Evolutionary conservation across 768 basidiomycete genomes (phyloP), one percentile per base, ranked within the genome.

Genomic region (Lanmaoa rubissima): DNA sequence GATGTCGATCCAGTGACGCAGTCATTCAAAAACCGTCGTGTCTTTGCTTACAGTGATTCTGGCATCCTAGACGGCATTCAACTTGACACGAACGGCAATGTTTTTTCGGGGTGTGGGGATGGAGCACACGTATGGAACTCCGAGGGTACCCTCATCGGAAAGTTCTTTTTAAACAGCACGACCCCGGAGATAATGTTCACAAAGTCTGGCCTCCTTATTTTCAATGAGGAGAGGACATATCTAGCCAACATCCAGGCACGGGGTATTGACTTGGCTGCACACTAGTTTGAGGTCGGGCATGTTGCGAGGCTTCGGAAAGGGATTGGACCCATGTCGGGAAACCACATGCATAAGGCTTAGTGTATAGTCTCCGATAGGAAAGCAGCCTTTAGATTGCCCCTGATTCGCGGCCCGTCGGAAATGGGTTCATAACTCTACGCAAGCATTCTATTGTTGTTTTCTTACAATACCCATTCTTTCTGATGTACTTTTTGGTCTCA

Each of bases 41-140:
- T 88, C 17, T 87, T 90, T 61, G 86, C 87, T 0, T 88, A 82
- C 58, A 65, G 74, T 14, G 88, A 89, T 56, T 76, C 85, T 19
- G 88, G 87, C 2, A 70, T 85, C 28, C 82, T 86, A 5, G 88
- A 90, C 59, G 88, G 87, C 12, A 69, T 89, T 5, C 83, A 86
- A 62, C 74, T 86, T 3, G 89, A 91, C 62, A 73, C 73, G 4
- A 65, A 76, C 0, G 87, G 86, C 0, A 90, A 90, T 61, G 80
- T 91, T 0, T 90, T 83, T 64, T 74, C 83, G 1, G 85, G 83
- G 2, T 82, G 81, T 53, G 86, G 82, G n/a, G 88, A 90, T 54
- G 88, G 87, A 39, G 79, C 82, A 1, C 82, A 88, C 28, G 85
- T 86, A 6, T 85, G 82, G 79, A 77, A 79, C 61, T 50, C 73